phyloP scores from a whole-genome alignment of 805 yeast species.

The Ogataea wickerhamii region DNA sequence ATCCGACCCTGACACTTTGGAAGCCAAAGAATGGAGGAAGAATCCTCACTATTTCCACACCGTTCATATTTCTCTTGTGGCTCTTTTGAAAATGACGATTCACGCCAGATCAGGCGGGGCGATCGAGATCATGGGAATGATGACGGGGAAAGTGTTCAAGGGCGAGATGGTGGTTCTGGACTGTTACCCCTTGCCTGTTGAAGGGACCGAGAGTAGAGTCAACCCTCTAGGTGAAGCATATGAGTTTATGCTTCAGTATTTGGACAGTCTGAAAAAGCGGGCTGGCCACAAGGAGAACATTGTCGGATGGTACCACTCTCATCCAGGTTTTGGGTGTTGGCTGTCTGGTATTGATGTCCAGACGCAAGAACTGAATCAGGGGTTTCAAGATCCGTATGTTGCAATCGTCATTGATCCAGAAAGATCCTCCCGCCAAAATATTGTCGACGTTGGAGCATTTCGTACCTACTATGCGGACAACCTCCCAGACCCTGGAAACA shows the following conservation, averaged over 20 bases:
- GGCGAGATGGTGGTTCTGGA: slow-evolving; percentile 68
- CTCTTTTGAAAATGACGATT: slow-evolving; percentile 67
- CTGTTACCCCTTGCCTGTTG: slow-evolving; percentile 84
- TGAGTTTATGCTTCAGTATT: slow-evolving; percentile 88
- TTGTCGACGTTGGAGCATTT: slow-evolving; percentile 84
- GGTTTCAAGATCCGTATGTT: slow-evolving; percentile 85
- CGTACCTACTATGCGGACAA: slow-evolving; percentile 50
- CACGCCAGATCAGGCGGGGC: slow-evolving; percentile 84
- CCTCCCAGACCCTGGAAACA: slow-evolving; percentile 5
- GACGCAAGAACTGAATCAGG: slow-evolving; percentile 82
- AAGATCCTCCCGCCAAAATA: slow-evolving; percentile 56
- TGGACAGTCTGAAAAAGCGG: slow-evolving; percentile 49
- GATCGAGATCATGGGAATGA: slow-evolving; percentile 93
- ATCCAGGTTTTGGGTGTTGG: slow-evolving; percentile 98
- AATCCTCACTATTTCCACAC: slow-evolving; percentile 60
- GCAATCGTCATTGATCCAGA: slow-evolving; percentile 88
- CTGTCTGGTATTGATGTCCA: slow-evolving; percentile 88
- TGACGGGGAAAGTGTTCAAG: slow-evolving; percentile 68
- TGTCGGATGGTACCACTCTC: slow-evolving; percentile 97
- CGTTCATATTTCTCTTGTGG: slow-evolving; percentile 64
- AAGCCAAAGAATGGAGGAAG: slow-evolving; percentile 49
- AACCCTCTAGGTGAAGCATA: slow-evolving; percentile 93
- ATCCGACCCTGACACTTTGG: slow-evolving; percentile 13
- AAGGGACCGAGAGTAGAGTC: slow-evolving; percentile 93
- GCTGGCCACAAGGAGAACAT: slow-evolving; percentile 59